A percentile compares a stretch with the other conserved stretches of the same genome.
phyloP scores from a whole-genome alignment of 495 filamentous ascomycete species.

The Neurospora africana region DNA sequence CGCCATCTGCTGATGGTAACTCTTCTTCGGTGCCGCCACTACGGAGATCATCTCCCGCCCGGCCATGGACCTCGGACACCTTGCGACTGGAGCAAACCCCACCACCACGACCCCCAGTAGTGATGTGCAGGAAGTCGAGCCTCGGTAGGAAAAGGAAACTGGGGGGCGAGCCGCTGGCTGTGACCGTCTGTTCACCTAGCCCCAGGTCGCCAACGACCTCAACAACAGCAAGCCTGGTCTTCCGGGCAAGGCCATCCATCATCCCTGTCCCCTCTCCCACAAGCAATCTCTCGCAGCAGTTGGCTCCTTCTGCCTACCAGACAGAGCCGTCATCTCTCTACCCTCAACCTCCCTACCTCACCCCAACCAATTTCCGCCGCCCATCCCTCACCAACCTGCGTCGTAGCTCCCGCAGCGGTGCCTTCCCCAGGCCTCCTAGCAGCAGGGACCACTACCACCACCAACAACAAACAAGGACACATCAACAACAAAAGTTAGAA shows the following conservation, averaged over 20 bases:
- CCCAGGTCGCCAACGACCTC: neutral
- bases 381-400: constrained; percentile 11
- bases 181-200: neutral
- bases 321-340: neutral
- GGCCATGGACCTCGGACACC: neutral
- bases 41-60: neutral
- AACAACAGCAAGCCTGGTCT: neutral
- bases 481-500: neutral
- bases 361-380: neutral
- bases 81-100: neutral
- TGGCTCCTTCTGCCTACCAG: neutral
- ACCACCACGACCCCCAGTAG: neutral
- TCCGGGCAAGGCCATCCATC: neutral
- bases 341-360: constrained; percentile 1
- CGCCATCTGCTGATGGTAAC: neutral
- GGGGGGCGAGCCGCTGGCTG: neutral
- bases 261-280: neutral
- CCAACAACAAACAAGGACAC: neutral
- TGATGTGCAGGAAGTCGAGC: neutral
- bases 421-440: constrained; percentile 8
- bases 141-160: neutral
- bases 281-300: neutral
- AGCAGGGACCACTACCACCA: neutral
- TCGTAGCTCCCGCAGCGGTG: constrained; percentile 8
- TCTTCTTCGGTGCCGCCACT: neutral